Conservation (phyloP, 352 stramenopile species). For the Phytophthora sp. region DNA sequence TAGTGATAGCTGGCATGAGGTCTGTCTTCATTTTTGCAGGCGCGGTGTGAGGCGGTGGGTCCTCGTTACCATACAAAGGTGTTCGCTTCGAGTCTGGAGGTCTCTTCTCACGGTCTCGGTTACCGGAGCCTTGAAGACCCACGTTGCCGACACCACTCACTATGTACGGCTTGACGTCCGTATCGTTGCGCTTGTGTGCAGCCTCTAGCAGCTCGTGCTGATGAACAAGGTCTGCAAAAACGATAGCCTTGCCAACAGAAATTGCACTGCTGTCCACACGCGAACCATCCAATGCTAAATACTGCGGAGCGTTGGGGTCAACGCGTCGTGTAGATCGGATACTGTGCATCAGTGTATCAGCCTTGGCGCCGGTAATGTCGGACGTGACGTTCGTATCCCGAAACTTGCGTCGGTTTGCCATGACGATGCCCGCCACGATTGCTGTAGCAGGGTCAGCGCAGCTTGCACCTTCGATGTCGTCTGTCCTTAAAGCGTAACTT, state of each 20-base stretch:
- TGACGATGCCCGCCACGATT: conserved; percentile 67
- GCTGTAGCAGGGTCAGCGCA: conserved; percentile 54
- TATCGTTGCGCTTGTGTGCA: conserved; percentile 18
- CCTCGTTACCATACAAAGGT: conserved; percentile 19
- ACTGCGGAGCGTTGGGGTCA: conserved; percentile 69
- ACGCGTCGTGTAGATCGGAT: conserved; percentile 72
- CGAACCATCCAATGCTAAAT: conserved; percentile 64
- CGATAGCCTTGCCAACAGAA: conserved; percentile 71
- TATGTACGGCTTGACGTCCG: conserved; percentile 40
- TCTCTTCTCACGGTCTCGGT: conserved; percentile 34
- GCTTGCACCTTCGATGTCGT: conserved; percentile 69
- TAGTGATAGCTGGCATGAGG: conserved; percentile 27
- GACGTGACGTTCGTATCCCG: conserved; percentile 61
- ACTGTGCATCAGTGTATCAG: conserved; percentile 70
- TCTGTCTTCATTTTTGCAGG: conserved; percentile 37
- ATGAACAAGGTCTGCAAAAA: conserved; percentile 64
- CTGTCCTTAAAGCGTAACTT: conserved; percentile 55
- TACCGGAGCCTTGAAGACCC: conserved; percentile 38
- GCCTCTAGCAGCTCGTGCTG: conserved; percentile 48
- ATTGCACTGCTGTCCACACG: conserved; percentile 69
- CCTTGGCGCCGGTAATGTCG: conserved; percentile 68
- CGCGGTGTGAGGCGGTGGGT: conserved; percentile 13
- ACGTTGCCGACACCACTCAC: conserved; percentile 68
- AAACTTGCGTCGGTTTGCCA: conserved; percentile 63
- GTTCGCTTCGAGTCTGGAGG: conserved; percentile 25